Percentiles rank a stretch among this genome's conserved stretches.
Evolutionary conservation across 352 stramenopile genomes (phyloP).

Genomic region (Pythium volutum): DNA sequence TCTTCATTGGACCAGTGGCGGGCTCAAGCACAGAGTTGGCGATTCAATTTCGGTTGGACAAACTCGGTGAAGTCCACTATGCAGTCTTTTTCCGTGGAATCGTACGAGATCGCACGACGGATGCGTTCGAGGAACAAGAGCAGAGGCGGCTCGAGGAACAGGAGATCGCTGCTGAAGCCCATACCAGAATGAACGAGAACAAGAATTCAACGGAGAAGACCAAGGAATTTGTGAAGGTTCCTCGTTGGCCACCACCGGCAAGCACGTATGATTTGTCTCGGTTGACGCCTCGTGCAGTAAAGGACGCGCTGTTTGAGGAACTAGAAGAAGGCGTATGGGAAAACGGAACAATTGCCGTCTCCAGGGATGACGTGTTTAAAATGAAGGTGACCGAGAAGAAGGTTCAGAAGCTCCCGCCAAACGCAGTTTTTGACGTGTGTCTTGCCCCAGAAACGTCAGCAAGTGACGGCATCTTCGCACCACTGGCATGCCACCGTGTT

Average conservation of each 20-base stretch:
- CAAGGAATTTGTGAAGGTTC: slow-evolving; percentile 21
- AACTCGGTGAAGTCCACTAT: slow-evolving; percentile 75
- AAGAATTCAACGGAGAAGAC: slow-evolving; percentile 14
- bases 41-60: slow-evolving; percentile 51
- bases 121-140: slow-evolving; percentile 15
- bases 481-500: slow-evolving; percentile 41
- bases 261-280: slow-evolving; percentile 43
- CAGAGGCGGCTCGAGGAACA: slow-evolving; percentile 9
- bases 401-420: slow-evolving; percentile 58
- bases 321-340: slow-evolving; percentile 63
- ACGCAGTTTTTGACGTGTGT: slow-evolving; percentile 73
- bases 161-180: slow-evolving; percentile 6
- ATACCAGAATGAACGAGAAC: slow-evolving; percentile 4
- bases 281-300: slow-evolving; percentile 48
- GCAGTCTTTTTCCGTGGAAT: slow-evolving; percentile 67
- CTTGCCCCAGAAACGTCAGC: slow-evolving; percentile 65
- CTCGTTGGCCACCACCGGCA: slow-evolving; percentile 41
- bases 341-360: slow-evolving; percentile 73
- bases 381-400: slow-evolving; percentile 48
- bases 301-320: slow-evolving; percentile 49
- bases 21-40: slow-evolving; percentile 48
- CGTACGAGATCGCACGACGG: slow-evolving; percentile 12
- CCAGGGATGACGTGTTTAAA: slow-evolving; percentile 58
- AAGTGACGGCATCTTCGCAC: slow-evolving; percentile 60
- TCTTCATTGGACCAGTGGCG: slow-evolving; percentile 34